Percentiles rank a stretch among this genome's conserved stretches.
phyloP scores from a whole-genome alignment of 139 green algal species.

The Haematococcus lacustris region DNA sequence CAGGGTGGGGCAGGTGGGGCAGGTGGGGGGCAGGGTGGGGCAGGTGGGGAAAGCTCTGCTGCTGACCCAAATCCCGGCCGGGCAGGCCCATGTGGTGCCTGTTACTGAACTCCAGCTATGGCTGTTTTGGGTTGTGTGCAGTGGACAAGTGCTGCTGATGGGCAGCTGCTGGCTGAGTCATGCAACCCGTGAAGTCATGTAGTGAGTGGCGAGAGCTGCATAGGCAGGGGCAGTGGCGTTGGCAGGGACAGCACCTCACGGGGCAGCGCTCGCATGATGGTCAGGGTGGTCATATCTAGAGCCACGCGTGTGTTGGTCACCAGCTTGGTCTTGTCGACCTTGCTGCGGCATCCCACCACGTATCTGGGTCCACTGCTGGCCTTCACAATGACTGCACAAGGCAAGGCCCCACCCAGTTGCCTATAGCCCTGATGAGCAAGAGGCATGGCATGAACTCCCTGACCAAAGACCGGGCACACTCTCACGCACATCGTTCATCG shows the following conservation, averaged over 20 bases:
- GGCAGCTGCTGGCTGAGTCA: background rate
- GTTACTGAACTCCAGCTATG: too few relatives aligned
- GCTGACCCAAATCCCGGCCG: too few relatives aligned
- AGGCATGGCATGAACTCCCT: too few relatives aligned
- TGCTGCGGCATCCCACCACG: constrained; percentile 92
- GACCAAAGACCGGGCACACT: background rate
- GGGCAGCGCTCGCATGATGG: constrained; percentile 95
- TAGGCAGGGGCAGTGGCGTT: too few relatives aligned
- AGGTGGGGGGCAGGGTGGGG: too few relatives aligned
- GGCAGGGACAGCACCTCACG: constrained; percentile 76
- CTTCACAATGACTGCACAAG: constrained; percentile 97
- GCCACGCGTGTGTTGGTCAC: constrained; percentile 86
- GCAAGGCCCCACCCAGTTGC: too few relatives aligned
- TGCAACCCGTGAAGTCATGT: background rate
- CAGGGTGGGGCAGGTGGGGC: too few relatives aligned
- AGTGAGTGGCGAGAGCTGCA: too few relatives aligned
- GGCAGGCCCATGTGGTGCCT: too few relatives aligned
- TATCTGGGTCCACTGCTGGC: constrained; percentile 95
- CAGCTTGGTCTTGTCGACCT: constrained; percentile 94
- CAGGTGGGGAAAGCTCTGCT: too few relatives aligned
- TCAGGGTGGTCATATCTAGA: constrained; percentile 99
- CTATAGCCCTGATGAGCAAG: too few relatives aligned
- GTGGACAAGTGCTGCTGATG: background rate
- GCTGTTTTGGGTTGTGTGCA: background rate
- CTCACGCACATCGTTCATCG: constrained; percentile 88